These are phyloP conservation scores for Herpetomonas muscarum DNA, from an alignment of 208 protist species.

Conservation along the genomic window DNA sequence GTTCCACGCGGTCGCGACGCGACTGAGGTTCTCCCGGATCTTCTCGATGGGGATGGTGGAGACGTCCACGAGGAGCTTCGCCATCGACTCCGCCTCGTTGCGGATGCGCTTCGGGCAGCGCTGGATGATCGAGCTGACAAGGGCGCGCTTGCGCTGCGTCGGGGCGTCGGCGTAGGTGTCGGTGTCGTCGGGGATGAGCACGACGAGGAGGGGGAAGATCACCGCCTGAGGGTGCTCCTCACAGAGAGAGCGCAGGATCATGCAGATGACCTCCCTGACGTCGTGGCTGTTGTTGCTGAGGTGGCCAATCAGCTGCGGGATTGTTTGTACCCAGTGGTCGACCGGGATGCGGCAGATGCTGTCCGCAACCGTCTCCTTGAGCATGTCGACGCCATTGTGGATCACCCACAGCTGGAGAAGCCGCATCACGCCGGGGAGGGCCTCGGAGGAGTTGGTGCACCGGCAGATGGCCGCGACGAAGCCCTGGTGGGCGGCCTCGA, in stretches of 20 bases:
- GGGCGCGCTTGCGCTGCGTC: conserved; percentile 41
- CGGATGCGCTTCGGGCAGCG: conserved; percentile 82
- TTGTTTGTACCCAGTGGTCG: conserved; percentile 99
- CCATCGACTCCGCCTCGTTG: conserved; percentile 80
- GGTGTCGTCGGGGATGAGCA: conserved; percentile 79
- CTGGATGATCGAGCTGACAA: conserved; percentile 75
- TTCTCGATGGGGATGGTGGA: conserved; percentile 88
- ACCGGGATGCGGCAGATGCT: conserved; percentile 95
- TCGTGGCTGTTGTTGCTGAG: conserved; percentile 89
- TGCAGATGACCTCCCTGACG: conserved; percentile 93
- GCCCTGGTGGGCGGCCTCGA: conserved; percentile 91
- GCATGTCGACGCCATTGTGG: conserved; percentile 78
- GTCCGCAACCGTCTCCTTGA: conserved; percentile 86
- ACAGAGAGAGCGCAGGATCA: conserved; percentile 94
- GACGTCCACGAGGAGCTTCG: conserved; percentile 74
- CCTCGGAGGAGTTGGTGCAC: conserved; percentile 64
- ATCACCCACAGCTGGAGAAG: conserved; percentile 99
- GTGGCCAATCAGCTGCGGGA: conserved; percentile 99
- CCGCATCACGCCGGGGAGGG: conserved; percentile 96
- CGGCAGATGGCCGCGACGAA: conserved; percentile 97
- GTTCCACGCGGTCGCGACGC: conserved; percentile 85
- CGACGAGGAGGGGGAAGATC: conserved; percentile 99
- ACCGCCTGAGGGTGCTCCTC: conserved; percentile 98
- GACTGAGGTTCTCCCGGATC: conserved; percentile 84
- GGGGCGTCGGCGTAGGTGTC: conserved; percentile 22